Base-by-base conservation (phyloP, 352 stramenopile genomes). In the Phytophthora lateralis region DNA sequence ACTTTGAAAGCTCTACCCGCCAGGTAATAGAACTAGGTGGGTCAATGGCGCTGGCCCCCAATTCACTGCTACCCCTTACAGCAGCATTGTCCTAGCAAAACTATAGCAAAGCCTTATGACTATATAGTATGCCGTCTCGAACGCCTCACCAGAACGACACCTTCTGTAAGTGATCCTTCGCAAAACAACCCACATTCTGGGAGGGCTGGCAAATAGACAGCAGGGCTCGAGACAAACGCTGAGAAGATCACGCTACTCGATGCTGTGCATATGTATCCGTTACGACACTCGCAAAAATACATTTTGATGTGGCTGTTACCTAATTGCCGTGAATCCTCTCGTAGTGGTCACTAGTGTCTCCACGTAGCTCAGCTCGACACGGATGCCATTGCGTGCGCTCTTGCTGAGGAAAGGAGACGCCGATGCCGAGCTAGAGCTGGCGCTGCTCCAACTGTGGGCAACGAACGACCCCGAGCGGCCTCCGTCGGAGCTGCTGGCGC, bases 401-500 rank as follows among this genome's bases (percentile, higher is more conserved):
- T 59, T 71, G 47, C 38, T 66, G 11, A 45, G 24, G 9, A 30
- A 46, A 37, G 27, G 32, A 34, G 37, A 61, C 15, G 21, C 17
- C 30, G 67, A 65, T 18, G 51, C 53, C 3, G 15, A 44, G 6
- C 26, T 76, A 24, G 67, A 76, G 67, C 45, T 65, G 7, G 56
- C 50, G 29, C 38, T 76, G 32, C 49, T 76, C 11, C 67, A 63
- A 49, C 35, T 61, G 11, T 76, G 67, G 63, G 27, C 49, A 18
- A 39, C 63, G 2, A 17, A 35, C 24, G 63, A 63, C 18, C 49
- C 52, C 8, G 51, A 66, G 15, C 21, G 17, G 38, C 32, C 63
- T 32, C 20, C 54, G 42, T 14, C 11, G 20, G 50, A 71, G 52
- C 37, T 75, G 18, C 32, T 66, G 26, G 51, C 41, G 21, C 38